Evolutionary conservation across 306 rosid genomes (phyloP), one percentile per base, ranked within the genome.

Genomic region (Benincasa hispida): DNA sequence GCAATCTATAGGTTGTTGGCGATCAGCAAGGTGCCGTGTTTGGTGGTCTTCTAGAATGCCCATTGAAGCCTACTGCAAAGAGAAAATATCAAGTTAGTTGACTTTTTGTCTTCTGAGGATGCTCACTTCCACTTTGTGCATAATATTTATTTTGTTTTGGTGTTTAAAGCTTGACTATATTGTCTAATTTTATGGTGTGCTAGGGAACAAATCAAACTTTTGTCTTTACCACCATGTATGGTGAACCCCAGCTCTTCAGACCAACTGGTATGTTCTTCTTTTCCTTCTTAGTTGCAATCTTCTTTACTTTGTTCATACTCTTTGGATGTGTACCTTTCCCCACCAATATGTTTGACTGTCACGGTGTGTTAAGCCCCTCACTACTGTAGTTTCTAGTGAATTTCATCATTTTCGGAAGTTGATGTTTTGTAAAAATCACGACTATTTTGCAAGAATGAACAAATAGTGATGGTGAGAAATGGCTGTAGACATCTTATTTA

Each of bases 1-100:
- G 6, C 53, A 7, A 41, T 80, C 76, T 82, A 18, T 61, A 94
- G 99, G 87, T 94, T 79, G 96, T 82, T n/a, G 97, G 97, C 65
- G 97, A 94, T 86, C 86, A 8, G 85, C 84, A 89, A 88, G 99
- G 99, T 66, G 93, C 97, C 45, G 89, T 94, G 47, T 94, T 94
- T 80, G 99, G 99, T 1, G 97, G 99, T 65, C 88, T 94, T 79
- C 83, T 94, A 11, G 96, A 92, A 2, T 88, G 91, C 30, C 99
- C 97, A 35, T 82, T 94, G 86, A 88, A 89, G 78, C 96, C 96
- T 69, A 87, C 96, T 30, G 79, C 93, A 51, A 90, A 90, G 83
- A 90, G 96, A 78, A 94, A 94, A 85, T 94, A 86, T 84, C 97
- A 92, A 82, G 97, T 94, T 84, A 80, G 92, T 32, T 59, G 58